These are phyloP conservation scores for Orbilia ellipsospora DNA, from an alignment of 2,329 filamentous ascomycete genomes.

Conservation along the genomic window DNA sequence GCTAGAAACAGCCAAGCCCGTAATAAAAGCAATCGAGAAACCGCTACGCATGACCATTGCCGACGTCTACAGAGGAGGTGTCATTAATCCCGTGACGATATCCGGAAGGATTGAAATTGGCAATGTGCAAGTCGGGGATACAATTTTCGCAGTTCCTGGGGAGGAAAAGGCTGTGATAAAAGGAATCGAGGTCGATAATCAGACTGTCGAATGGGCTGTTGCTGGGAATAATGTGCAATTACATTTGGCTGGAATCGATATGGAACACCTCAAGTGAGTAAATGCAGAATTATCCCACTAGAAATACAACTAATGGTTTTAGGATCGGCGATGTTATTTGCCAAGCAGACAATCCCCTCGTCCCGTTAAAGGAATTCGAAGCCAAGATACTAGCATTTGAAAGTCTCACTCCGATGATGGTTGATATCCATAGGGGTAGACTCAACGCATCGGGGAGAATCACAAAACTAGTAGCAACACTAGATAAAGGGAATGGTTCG, in stretches of 20 bases:
- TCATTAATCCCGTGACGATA: constrained; percentile 83
- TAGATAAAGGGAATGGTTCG: constrained; percentile 83
- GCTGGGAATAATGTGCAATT: constrained; percentile 88
- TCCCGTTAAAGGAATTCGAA: constrained; percentile 77
- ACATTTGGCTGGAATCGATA: constrained; percentile 86
- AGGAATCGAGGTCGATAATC: constrained; percentile 79
- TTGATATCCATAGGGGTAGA: constrained; percentile 88
- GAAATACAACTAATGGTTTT: neutral
- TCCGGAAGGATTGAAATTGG: constrained; percentile 88
- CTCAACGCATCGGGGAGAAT: constrained; percentile 83
- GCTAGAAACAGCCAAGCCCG: constrained; percentile 82
- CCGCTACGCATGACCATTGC: constrained; percentile 86
- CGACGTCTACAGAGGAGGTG: constrained; percentile 83
- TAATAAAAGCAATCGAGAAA: constrained; percentile 76
- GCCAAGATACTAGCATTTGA: constrained; percentile 91
- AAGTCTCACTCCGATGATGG: constrained; percentile 84
- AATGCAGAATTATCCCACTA: neutral
- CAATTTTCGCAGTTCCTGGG: constrained; percentile 80
- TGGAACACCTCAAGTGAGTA: constrained; percentile 73
- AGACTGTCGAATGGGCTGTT: constrained; percentile 85
- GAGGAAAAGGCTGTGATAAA: constrained; percentile 84
- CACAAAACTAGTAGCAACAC: constrained; percentile 74
- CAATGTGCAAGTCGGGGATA: constrained; percentile 84
- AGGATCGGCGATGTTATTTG: constrained; percentile 89
- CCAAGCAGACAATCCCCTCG: constrained; percentile 73